Evolutionary conservation across 352 stramenopile genomes (phyloP), one percentile per base, ranked within the genome.

Genomic region (Pelagophyceae sp.): DNA sequence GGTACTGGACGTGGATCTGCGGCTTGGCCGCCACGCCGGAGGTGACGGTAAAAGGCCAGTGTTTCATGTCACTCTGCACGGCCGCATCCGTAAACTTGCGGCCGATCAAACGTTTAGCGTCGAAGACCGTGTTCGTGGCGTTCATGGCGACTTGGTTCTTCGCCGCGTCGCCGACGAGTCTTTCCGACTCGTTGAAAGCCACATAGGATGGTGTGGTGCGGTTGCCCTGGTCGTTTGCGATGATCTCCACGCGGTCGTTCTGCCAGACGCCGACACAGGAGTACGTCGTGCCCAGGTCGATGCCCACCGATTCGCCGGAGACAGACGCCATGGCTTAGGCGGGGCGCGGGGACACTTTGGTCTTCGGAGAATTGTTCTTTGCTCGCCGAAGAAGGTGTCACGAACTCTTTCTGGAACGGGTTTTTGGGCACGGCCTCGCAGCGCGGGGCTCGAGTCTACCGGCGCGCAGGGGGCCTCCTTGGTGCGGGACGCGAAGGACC

Each of bases 231-330:
- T 97, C 92, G 81, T 98, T 98, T 67, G 92, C 92, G 80, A 97
- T 96, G 78, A 91, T 89, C 80, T 98, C 93, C 20, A 98, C 94
- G 65, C 90, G 92, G 85, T 98, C 94, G 81, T 98, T 97, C 83
- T 98, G 92, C 93, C 93, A 98, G 50, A 98, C 93, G 38, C 94
- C 94, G 65, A 98, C 92, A 77, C 94, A 98, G 77, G 91, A 97
- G 86, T 98, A 97, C 35, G 93, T 98, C 75, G 94, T 98, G 79
- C 93, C 94, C 64, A 98, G 87, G 85, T 98, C 95, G 82, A 98
- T 98, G 77, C 95, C 95, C 77, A 98, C 58, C 5, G 58, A 65
- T 25, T 65, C 58, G 20, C 58, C 58, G 58, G 58, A 33, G 58
- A 65, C 58, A n/a, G 23, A 33, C 17, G 58, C 20, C 58, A 65